Base-by-base conservation (phyloP, 2,329 filamentous ascomycete genomes). In the Cladosporium halotolerans region DNA sequence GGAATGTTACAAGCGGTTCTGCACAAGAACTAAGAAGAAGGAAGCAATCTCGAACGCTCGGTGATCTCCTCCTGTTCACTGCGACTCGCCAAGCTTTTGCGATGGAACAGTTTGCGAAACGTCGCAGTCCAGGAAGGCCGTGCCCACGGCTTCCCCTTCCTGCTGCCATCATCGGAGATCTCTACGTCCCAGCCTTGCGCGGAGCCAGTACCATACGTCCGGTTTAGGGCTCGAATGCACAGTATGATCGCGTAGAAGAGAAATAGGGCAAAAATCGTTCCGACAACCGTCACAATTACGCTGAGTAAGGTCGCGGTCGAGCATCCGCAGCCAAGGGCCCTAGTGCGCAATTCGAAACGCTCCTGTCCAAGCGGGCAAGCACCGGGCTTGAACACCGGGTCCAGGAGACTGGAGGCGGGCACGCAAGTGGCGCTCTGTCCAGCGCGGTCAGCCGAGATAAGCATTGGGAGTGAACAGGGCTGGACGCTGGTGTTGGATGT, bases 301-400 rank as follows among this genome's bases (percentile, higher is more conserved):
- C 71, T 72, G 33, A 76, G 61, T 23, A 75, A 68, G 0, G 73
- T 76, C 7, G 72, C 72, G 6, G 73, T 76, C 0, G 73, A 76
- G 45, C 73, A 73, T 48, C 71, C 68, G 56, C 74, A 76, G 16
- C 74, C 74, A 1, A 76, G 60, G 5, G 72, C 65, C 14, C 63
- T 62, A 9, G 73, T 76, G 2, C 74, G 68, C 6, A 76, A 64
- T 55, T 76, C 74, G 54, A 71, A 76, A 46, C 73, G 68, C 60
- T 76, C 74, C 51, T 70, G 69, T 39, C 68, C 66, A 7, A 70
- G 57, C 3, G 67, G 67, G 48, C 67, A 70, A 23, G 64, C 57
- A 16, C 59, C 49, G 8, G 68, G 40, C 43, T 66, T 63, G 6
- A 65, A 67, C 10, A 74, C 57, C 1, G 74, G 73, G 1, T 70